Percentiles rank a stretch among this genome's conserved stretches.
phyloP scores from a whole-genome alignment of 495 filamentous ascomycete species.

The Viridothelium virens region DNA sequence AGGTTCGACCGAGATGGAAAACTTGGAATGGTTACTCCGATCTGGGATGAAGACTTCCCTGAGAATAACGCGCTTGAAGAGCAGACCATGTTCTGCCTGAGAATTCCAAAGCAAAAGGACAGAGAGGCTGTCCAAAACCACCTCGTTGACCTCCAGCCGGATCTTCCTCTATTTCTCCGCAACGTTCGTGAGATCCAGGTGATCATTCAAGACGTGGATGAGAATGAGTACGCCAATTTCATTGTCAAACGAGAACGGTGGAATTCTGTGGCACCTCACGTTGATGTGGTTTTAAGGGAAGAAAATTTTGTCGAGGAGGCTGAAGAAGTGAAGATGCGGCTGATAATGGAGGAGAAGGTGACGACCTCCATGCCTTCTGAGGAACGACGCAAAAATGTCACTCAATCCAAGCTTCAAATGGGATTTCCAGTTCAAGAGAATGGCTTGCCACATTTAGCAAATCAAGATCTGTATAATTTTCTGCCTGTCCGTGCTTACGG shows the following conservation, averaged over 20 bases:
- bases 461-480: conserved; percentile 15
- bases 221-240: background rate
- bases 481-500: conserved; percentile 17
- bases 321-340: background rate
- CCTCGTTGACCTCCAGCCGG: conserved; percentile 8
- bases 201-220: background rate
- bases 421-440: conserved; percentile 16
- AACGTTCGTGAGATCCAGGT: conserved; percentile 16
- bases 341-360: background rate
- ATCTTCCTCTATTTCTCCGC: conserved; percentile 20
- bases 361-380: conserved; percentile 13
- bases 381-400: conserved; percentile 1
- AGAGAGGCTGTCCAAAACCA: background rate
- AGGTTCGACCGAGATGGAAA: conserved; percentile 18
- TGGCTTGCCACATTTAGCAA: background rate
- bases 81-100: conserved; percentile 18
- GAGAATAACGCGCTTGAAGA: background rate
- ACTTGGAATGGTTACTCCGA: conserved; percentile 19
- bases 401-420: conserved; percentile 14
- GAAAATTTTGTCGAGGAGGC: background rate
- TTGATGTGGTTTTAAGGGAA: background rate
- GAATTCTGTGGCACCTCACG: background rate
- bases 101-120: conserved; percentile 1
- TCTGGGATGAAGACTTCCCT: conserved; percentile 11
- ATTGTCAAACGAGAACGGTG: conserved; percentile 6